Evolutionary conservation across 2,329 filamentous ascomycete species (phyloP).

Genomic region (Diplocarpon mali): DNA sequence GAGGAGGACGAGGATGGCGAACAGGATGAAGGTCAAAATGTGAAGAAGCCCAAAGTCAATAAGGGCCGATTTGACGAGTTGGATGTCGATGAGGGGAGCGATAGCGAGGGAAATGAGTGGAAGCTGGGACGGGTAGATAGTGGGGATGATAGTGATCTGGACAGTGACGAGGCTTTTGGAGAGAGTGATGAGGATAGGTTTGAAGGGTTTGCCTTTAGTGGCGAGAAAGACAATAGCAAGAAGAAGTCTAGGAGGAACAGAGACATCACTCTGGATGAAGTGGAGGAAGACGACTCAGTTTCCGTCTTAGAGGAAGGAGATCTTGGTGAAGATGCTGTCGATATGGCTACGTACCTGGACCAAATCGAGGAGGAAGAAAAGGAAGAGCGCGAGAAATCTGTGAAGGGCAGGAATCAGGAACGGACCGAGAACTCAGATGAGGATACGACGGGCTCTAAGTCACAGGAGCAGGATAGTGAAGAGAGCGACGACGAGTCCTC

Average conservation of each 20-base stretch:
- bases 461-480: conserved; percentile 34
- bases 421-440: conserved; percentile 28
- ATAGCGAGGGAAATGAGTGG: conserved; percentile 61
- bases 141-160: conserved; percentile 57
- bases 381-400: conserved; percentile 41
- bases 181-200: conserved; percentile 62
- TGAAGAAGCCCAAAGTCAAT: conserved; percentile 20
- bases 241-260: conserved; percentile 35
- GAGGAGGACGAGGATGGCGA: conserved; percentile 33
- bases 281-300: conserved; percentile 28
- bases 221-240: conserved; percentile 41
- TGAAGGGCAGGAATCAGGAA: conserved; percentile 25
- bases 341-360: conserved; percentile 27
- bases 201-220: conserved; percentile 55
- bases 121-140: conserved; percentile 52
- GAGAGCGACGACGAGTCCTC: conserved; percentile 45
- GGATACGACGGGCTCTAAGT: conserved; percentile 33
- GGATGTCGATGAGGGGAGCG: conserved; percentile 48
- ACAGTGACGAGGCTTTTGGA: conserved; percentile 62
- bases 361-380: conserved; percentile 47
- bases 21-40: conserved; percentile 30
- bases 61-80: conserved; percentile 30
- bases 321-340: conserved; percentile 36
- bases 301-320: conserved; percentile 59
- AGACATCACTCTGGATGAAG: conserved; percentile 41